These are phyloP conservation scores for Casuarina equisetifolia DNA, from an alignment of 306 rosid genomes.

Conservation along the genomic window DNA sequence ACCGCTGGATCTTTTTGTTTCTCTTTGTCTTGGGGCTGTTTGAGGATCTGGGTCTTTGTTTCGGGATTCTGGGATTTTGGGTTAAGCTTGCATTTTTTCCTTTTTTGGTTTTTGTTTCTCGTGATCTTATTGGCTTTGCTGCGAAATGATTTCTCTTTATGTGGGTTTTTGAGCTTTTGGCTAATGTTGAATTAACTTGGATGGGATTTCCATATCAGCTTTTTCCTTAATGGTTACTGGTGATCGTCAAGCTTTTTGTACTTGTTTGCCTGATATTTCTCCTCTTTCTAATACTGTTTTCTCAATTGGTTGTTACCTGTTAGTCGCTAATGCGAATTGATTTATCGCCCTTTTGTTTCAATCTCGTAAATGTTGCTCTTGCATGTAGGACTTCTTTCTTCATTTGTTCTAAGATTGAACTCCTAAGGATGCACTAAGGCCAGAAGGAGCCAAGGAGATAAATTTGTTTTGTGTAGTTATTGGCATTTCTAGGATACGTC, in stretches of 20 bases:
- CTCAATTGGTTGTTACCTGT: neutral
- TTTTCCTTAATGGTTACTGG: neutral
- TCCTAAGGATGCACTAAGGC: neutral
- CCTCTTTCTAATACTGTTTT: neutral
- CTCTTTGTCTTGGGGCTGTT: neutral
- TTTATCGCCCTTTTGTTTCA: neutral
- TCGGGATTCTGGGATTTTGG: neutral
- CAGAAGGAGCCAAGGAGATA: neutral
- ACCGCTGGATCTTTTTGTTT: slow-evolving; percentile 14
- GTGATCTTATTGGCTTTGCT: neutral
- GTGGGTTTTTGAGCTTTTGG: neutral
- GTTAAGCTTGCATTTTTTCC: neutral
- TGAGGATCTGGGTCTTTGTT: slow-evolving; percentile 25
- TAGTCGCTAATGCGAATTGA: neutral
- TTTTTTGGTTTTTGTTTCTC: neutral
- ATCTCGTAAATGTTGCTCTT: neutral
- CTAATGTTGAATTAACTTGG: neutral
- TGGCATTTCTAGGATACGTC: neutral
- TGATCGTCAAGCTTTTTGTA: neutral
- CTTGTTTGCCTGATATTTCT: neutral
- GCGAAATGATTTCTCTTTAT: neutral
- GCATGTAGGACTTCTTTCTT: neutral
- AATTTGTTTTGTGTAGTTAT: neutral
- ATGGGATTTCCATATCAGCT: neutral
- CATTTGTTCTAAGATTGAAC: slow-evolving; percentile 1